phyloP scores from a whole-genome alignment of 345 rosid genomes.

The Rhodamnia rubescens region DNA sequence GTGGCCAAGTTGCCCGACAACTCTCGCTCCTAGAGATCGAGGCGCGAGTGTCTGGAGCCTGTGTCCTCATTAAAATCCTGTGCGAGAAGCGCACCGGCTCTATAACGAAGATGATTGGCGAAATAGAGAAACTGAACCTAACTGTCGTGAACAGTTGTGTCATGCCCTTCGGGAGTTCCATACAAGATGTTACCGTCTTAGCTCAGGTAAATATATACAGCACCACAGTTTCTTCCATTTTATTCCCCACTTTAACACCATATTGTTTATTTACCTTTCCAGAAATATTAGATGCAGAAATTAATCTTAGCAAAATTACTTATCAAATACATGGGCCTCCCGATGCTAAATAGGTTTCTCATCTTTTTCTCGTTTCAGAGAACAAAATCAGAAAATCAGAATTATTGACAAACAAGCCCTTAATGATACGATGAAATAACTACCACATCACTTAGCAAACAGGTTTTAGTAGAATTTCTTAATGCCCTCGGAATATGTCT shows the following conservation, averaged over 20 bases:
- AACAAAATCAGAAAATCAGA: no score
- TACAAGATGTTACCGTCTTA: constrained; percentile 1
- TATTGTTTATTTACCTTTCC: not conserved
- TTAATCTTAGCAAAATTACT: not conserved
- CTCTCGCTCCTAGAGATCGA: constrained; percentile 5
- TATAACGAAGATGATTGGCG: not conserved
- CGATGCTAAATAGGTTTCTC: no score
- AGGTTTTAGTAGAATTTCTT: not conserved
- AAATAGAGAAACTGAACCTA: constrained; percentile 1
- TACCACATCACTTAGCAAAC: not conserved
- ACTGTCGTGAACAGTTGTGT: not conserved
- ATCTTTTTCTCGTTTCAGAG: no score
- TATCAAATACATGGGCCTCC: not conserved
- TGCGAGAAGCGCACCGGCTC: constrained; percentile 1
- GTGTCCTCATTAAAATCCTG: not conserved
- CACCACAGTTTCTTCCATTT: not conserved
- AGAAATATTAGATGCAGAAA: not conserved
- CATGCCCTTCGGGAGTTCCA: constrained; percentile 4
- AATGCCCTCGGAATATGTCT: not conserved
- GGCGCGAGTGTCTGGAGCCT: not conserved
- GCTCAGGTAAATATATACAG: constrained; percentile 1
- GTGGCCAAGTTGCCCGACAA: not conserved
- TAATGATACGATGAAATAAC: not conserved
- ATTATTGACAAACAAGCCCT: no score
- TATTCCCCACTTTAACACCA: not conserved